A percentile compares a stretch with the other conserved stretches of the same genome.
These are phyloP conservation scores for Prunella vulgaris DNA, from an alignment of 257 asterid genomes.

Conservation along the genomic window DNA sequence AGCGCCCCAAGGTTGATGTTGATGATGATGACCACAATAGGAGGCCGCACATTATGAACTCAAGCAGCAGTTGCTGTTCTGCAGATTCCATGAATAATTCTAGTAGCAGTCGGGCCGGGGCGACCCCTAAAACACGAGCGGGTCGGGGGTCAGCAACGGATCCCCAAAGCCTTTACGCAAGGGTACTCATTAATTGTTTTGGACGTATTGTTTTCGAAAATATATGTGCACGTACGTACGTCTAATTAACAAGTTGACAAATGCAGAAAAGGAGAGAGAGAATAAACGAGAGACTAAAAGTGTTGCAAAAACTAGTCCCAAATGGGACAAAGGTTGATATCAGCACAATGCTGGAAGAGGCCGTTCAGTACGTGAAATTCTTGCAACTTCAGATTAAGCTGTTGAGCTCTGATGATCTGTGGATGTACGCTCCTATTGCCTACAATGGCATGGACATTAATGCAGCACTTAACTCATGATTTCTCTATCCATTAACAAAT, in stretches of 20 bases:
- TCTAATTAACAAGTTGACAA: not conserved
- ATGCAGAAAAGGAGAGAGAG: constrained; percentile 51
- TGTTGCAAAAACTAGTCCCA: constrained; percentile 51
- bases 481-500: not conserved
- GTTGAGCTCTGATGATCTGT: constrained; percentile 58
- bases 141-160: constrained; percentile 50
- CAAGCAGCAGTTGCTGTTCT: constrained; percentile 31
- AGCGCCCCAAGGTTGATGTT: constrained; percentile 22
- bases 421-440: constrained; percentile 72
- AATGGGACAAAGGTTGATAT: constrained; percentile 63
- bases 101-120: not conserved
- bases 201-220: too few relatives aligned
- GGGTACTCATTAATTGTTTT: constrained; percentile 36
- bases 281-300: constrained; percentile 45
- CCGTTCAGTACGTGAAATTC: constrained; percentile 50
- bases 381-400: constrained; percentile 61
- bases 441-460: constrained; percentile 63
- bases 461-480: constrained; percentile 25
- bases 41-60: not conserved
- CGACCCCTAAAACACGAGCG: constrained; percentile 27
- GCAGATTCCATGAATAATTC: constrained; percentile 17
- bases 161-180: constrained; percentile 58
- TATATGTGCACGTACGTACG: too few relatives aligned
- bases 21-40: not conserved
- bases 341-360: constrained; percentile 65